Base-by-base conservation (phyloP, 75 land plant species). In the Pseudotsuga menziesii region DNA sequence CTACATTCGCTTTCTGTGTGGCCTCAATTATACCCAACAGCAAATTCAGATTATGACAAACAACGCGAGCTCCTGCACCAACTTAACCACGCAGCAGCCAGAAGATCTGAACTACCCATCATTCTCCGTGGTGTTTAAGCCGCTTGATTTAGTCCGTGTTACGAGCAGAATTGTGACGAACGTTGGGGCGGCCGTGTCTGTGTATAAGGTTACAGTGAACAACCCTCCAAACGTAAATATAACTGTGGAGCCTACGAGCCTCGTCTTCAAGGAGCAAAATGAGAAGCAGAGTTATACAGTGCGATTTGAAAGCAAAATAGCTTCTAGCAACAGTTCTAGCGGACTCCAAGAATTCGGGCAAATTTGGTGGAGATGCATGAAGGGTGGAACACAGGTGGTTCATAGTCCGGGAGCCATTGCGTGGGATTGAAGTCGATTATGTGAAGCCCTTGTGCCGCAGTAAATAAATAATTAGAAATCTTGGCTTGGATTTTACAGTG, bases 61-160 rank as follows among this genome's bases (percentile, higher is more conserved):
- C 61, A 29, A n/a, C 48, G 57, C 86, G 17, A 83, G 84, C 80
- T 61, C 82, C 32, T 86, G 89, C 82, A 23, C 57, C 41, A 56
- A 77, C 77, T 15, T 61, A 12, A 57, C 77, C 55, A 19, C 76
- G 22, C 76, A n/a, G n/a, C n/a, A 32, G 52, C 64, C 90, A 4
- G 88, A 84, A 39, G 88, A 89, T 57, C 74, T 93, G 79, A 93
- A 93, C 67, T 93, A 93, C 67, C 96, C 96, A 5, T 88, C 96
- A 12, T 66, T 93, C 75, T 87, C 91, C 5, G 89, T 78, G 27
- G 80, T 85, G 3, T 81, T 87, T 61, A 36, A 72, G 1, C 77
- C 13, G 17, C 54, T 12, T 41, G 82, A 3, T 13, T 58, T 14
- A 3, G 79, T 44, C 86, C 83, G 71, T 20, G 83, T 29, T 29